A percentile compares a stretch with the other conserved stretches of the same genome.
Conservation (phyloP, 352 stramenopile species). For the Pythium dissimile region DNA sequence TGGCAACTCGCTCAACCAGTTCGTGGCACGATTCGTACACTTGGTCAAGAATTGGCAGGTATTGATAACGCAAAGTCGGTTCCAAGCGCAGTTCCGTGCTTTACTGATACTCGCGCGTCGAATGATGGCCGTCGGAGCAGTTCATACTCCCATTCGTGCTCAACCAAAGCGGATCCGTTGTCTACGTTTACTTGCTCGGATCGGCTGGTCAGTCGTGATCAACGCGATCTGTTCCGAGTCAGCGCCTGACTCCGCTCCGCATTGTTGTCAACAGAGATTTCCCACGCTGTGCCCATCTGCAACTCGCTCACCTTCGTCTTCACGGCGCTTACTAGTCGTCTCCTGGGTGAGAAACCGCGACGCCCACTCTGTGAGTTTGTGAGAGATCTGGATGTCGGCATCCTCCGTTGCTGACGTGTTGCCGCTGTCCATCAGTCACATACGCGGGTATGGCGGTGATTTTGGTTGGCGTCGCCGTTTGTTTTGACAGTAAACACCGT, state of each 20-base stretch:
- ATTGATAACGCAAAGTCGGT: neutral
- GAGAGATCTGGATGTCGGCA: neutral
- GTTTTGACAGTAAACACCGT: slow-evolving; percentile 22
- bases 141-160: slow-evolving; percentile 79
- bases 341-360: slow-evolving; percentile 70
- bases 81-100: neutral
- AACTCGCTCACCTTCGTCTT: slow-evolving; percentile 88
- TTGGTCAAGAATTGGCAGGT: slow-evolving; percentile 77
- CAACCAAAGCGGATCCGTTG: slow-evolving; percentile 82
- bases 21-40: slow-evolving; percentile 39
- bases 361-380: slow-evolving; percentile 54
- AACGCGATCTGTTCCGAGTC: too few relatives aligned
- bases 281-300: slow-evolving; percentile 84
- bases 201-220: slow-evolving; percentile 39
- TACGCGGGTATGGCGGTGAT: slow-evolving; percentile 27
- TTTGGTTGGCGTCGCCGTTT: slow-evolving; percentile 20
- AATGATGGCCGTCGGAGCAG: too few relatives aligned
- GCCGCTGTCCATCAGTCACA: slow-evolving; percentile 2
- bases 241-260: too few relatives aligned
- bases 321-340: slow-evolving; percentile 73
- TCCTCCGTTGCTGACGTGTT: neutral
- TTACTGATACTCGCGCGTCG: neutral
- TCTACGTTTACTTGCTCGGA: slow-evolving; percentile 76
- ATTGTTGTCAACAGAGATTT: slow-evolving; percentile 51
- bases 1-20: slow-evolving; percentile 56